phyloP scores from a whole-genome alignment of 257 asterid genomes.

The Paulownia fortunei region DNA sequence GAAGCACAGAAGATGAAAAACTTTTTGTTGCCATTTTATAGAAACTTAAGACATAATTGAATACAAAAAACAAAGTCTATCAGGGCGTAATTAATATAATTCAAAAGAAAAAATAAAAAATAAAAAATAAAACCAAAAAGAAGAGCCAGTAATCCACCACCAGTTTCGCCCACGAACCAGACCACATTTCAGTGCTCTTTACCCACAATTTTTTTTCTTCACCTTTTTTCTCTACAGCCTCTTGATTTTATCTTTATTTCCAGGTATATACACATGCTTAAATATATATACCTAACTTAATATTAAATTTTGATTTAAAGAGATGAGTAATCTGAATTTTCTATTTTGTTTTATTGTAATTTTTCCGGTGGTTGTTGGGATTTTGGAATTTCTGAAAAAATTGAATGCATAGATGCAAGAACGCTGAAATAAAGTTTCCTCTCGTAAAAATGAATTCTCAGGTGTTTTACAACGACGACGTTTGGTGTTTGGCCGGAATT shows the following conservation, averaged over 20 bases:
- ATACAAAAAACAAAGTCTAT: too few species aligned
- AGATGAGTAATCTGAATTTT: not conserved
- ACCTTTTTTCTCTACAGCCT: constrained; percentile 14
- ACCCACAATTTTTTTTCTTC: constrained; percentile 32
- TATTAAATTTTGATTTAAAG: too few species aligned
- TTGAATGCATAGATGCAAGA: constrained; percentile 78
- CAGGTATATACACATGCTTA: too few species aligned
- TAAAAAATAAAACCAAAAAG: too few species aligned
- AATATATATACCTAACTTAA: too few species aligned
- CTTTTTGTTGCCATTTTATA: too few species aligned
- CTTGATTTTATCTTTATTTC: not conserved
- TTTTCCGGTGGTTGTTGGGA: too few species aligned
- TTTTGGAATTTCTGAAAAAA: too few species aligned
- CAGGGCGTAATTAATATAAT: too few species aligned
- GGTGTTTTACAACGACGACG: constrained; percentile 56
- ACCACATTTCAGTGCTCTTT: constrained; percentile 53
- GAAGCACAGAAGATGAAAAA: too few species aligned
- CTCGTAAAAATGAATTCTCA: constrained; percentile 43
- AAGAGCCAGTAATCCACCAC: constrained; percentile 51
- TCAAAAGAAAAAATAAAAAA: not conserved
- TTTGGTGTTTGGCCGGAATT: constrained; percentile 54
- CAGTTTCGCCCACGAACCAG: constrained; percentile 66
- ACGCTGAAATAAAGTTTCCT: constrained; percentile 79
- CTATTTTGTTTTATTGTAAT: too few species aligned
- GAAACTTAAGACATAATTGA: too few species aligned